Conservation (phyloP, 352 stramenopile species). For the Phytophthora citrophthora region DNA sequence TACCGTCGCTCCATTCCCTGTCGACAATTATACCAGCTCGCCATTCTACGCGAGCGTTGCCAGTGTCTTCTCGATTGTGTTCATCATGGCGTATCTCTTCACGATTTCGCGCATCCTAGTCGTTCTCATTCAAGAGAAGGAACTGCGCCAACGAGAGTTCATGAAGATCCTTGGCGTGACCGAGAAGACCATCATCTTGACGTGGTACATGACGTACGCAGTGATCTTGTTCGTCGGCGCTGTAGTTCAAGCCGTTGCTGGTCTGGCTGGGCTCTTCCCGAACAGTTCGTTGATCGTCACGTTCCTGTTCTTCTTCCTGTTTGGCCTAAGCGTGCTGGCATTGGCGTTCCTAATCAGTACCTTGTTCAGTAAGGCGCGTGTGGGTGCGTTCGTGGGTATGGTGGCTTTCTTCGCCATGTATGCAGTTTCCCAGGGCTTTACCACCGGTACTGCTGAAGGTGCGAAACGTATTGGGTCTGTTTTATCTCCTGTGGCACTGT, state of each 20-base stretch:
- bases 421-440: slow-evolving; percentile 55
- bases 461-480: slow-evolving; percentile 57
- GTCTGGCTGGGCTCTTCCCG: slow-evolving; percentile 45
- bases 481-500: slow-evolving; percentile 59
- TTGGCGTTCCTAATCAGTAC: slow-evolving; percentile 62
- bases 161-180: slow-evolving; percentile 93
- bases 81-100: slow-evolving; percentile 91
- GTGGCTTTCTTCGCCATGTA: slow-evolving; percentile 89
- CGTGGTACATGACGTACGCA: slow-evolving; percentile 89
- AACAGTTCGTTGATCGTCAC: slow-evolving; percentile 58
- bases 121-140: slow-evolving; percentile 90
- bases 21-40: slow-evolving; percentile 43
- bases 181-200: slow-evolving; percentile 63
- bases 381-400: slow-evolving; percentile 70
- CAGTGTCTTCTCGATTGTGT: slow-evolving; percentile 81
- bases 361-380: slow-evolving; percentile 73
- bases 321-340: slow-evolving; percentile 49
- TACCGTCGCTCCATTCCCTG: slow-evolving; percentile 44
- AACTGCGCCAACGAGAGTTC: slow-evolving; percentile 85
- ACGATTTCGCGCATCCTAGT: slow-evolving; percentile 84
- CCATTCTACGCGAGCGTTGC: slow-evolving; percentile 62
- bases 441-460: slow-evolving; percentile 15
- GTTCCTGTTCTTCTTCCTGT: slow-evolving; percentile 84
- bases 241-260: slow-evolving; percentile 56
- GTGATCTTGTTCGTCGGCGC: slow-evolving; percentile 76